Percentiles rank a stretch among this genome's conserved stretches.
Conservation (phyloP, 192 early-diverging fungal genomes). For the Globomyces pollinis-pini region DNA sequence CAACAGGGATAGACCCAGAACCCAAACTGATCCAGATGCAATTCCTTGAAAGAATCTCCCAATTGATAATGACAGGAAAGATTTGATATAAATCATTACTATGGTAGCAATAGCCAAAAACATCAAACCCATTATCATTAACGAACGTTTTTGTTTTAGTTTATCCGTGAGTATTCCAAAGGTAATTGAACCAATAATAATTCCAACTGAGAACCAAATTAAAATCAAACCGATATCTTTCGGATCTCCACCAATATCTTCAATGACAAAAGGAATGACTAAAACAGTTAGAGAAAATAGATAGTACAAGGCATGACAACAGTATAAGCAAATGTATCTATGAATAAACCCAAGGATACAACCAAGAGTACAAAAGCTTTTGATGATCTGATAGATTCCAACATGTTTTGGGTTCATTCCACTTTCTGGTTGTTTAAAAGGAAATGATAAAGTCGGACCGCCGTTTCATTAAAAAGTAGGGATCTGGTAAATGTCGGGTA, state of each 20-base stretch:
- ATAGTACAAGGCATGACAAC: slow-evolving; percentile 21
- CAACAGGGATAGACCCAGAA: slow-evolving; percentile 24
- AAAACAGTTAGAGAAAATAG: too few relatives aligned
- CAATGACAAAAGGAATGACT: not conserved
- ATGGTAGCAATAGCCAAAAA: slow-evolving; percentile 12
- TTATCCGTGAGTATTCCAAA: slow-evolving; percentile 19
- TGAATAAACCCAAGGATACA: slow-evolving; percentile 18
- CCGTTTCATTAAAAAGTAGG: too few relatives aligned
- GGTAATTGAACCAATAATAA: slow-evolving; percentile 15
- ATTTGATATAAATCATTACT: slow-evolving; percentile 16
- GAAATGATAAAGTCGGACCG: too few relatives aligned
- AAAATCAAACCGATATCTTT: slow-evolving; percentile 21
- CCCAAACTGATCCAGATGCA: slow-evolving; percentile 20
- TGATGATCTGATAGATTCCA: too few relatives aligned
- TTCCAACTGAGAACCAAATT: slow-evolving; percentile 20
- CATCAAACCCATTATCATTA: slow-evolving; percentile 13
- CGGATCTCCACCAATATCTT: not conserved
- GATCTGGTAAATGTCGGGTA: too few relatives aligned
- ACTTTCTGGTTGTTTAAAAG: too few relatives aligned
- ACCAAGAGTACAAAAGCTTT: slow-evolving; percentile 15
- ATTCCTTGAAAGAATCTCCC: slow-evolving; percentile 24
- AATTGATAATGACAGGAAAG: slow-evolving; percentile 13
- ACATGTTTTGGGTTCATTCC: too few relatives aligned
- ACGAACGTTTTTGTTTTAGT: slow-evolving; percentile 5
- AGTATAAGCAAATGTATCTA: slow-evolving; percentile 18